Evolutionary conservation across 2,329 filamentous ascomycete genomes (phyloP), one percentile per base, ranked within the genome.

Genomic region (Colletotrichum truncatum): DNA sequence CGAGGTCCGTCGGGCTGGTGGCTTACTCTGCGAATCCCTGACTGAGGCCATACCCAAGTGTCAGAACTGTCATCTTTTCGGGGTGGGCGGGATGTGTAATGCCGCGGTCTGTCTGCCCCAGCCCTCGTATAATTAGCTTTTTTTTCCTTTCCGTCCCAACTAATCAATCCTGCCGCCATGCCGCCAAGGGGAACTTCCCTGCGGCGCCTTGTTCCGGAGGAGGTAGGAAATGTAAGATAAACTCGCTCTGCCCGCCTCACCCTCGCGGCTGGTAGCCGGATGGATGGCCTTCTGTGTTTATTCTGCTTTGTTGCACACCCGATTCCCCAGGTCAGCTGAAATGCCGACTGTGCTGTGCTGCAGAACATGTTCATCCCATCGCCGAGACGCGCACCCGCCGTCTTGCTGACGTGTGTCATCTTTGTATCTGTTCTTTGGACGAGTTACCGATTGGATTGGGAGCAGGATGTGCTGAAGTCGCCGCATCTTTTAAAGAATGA

Each of bases 1-100:
- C 62, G 62, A 64, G 62, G 56, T 64, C 30, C 9, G 18, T 25
- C 23, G 39, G 39, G n/a, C n/a, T n/a, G 34, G 38, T 26, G 34
- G 53, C 53, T 36, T 18, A 56, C 53, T 25, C 26, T 28, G 34
- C 30, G 16, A 12, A 45, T 45, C 53, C n/a, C 28, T 26, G 39
- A 28, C 21, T 36, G 39, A 56, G 21, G 53, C 53, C 39, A 34
- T 56, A 45, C 53, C 2, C 10, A 45, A 43, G 34, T 23, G 52
- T 26, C 28, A 38, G 10, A 32, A 55, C 28, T 23, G 3, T n/a
- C n/a, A 10, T 9, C 28, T 41, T 49, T 53, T 30, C 55, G 48
- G 26, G n/a, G 45, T 25, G 32, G 38, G 36, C 28, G 14, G 54
- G 25, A 38, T 28, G n/a, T n/a, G n/a, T 23, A 49, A 23, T 49